Evolutionary conservation across 1,284 basidiomycete genomes (phyloP).

Genomic region (Ustilago xerochloae): DNA sequence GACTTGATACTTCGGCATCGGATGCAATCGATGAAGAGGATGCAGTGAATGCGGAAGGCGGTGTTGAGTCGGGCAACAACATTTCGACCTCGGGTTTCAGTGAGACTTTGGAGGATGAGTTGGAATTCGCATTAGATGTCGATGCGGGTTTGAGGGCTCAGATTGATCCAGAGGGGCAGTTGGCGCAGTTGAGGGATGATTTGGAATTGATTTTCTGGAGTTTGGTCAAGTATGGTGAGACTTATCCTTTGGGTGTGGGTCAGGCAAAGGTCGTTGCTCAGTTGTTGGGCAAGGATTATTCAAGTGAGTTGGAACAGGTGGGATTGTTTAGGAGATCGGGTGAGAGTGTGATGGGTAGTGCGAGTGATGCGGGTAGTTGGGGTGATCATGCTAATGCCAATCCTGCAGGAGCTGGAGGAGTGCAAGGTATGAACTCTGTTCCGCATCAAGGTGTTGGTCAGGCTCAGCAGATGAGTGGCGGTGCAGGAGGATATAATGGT

Average conservation of each 20-base stretch:
- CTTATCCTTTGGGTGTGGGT: slow-evolving; percentile 39
- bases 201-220: slow-evolving; percentile 51
- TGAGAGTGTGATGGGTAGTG: slow-evolving; percentile 19
- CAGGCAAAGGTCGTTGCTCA: slow-evolving; percentile 49
- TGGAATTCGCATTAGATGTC: slow-evolving; percentile 35
- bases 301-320: slow-evolving; percentile 31
- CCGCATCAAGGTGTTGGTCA: slow-evolving; percentile 6
- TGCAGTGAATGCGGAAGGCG: slow-evolving; percentile 13
- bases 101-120: slow-evolving; percentile 39
- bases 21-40: slow-evolving; percentile 34
- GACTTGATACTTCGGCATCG: slow-evolving; percentile 23
- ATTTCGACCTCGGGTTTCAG: slow-evolving; percentile 22
- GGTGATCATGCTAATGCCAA: slow-evolving; percentile 2
- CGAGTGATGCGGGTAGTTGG: slow-evolving; percentile 26
- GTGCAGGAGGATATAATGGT: background rate
- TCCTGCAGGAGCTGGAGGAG: slow-evolving; percentile 7
- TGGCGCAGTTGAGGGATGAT: slow-evolving; percentile 34
- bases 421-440: background rate
- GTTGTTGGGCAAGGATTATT: slow-evolving; percentile 48
- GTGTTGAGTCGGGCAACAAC: slow-evolving; percentile 7
- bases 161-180: slow-evolving; percentile 40
- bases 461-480: background rate
- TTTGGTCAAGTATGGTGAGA: slow-evolving; percentile 53
- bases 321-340: slow-evolving; percentile 38
- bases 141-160: slow-evolving; percentile 29